Conservation (phyloP, 257 asterid genomes). For the Fraxinus cuspidata region DNA sequence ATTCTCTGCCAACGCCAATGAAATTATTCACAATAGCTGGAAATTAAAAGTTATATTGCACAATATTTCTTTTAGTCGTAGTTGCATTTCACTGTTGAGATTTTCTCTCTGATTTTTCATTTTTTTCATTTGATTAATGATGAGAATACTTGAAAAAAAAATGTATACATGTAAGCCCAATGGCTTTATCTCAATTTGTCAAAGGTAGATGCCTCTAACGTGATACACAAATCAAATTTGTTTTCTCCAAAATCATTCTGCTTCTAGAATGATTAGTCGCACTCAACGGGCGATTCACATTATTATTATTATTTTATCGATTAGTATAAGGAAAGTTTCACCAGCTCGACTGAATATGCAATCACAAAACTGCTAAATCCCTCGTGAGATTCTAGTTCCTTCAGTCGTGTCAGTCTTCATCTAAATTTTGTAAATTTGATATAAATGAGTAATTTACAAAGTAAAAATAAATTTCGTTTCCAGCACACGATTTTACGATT, state of each 20-base stretch:
- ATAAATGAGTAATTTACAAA: too few relatives aligned
- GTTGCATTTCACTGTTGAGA: conserved; percentile 6
- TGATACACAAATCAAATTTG: not conserved
- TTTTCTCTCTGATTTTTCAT: not conserved
- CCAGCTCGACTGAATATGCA: too few relatives aligned
- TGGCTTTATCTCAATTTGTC: not conserved
- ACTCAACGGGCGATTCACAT: too few relatives aligned
- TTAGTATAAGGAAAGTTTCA: too few relatives aligned
- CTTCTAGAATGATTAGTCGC: not conserved
- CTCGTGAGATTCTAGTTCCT: too few relatives aligned
- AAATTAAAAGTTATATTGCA: conserved; percentile 8
- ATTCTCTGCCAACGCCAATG: conserved; percentile 20
- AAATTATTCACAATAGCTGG: conserved; percentile 25
- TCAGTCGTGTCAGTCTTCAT: too few relatives aligned
- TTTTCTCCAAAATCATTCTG: not conserved
- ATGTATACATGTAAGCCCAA: not conserved
- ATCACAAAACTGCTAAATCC: too few relatives aligned
- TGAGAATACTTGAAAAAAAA: conserved; percentile 4
- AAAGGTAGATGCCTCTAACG: conserved; percentile 5
- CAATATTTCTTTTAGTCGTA: not conserved
- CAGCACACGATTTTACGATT: too few relatives aligned
- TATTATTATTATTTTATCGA: too few relatives aligned
- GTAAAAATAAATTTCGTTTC: too few relatives aligned
- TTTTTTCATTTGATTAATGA: not conserved
- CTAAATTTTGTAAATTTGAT: too few relatives aligned